These are phyloP conservation scores for Perkinsus marinus DNA, from an alignment of 169 alveolate genomes.

Conservation along the genomic window DNA sequence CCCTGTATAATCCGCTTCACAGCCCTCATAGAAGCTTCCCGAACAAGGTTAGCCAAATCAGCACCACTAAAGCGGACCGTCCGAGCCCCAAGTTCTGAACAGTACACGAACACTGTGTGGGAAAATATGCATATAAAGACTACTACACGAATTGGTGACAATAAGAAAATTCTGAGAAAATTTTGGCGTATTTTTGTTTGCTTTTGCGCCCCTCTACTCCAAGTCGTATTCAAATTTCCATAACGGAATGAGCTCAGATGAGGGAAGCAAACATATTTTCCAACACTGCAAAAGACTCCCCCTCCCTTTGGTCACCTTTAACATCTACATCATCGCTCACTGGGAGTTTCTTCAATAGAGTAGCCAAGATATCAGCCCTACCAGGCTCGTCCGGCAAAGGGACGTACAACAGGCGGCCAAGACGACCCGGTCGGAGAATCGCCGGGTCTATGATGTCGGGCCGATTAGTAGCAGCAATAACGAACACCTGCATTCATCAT, in stretches of 20 bases:
- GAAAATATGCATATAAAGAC: background rate
- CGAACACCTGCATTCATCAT: conserved; percentile 79
- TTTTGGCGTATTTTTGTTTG: too few relatives aligned
- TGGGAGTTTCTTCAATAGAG: conserved; percentile 70
- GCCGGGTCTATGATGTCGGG: conserved; percentile 99
- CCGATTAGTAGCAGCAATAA: conserved; percentile 97
- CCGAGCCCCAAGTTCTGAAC: background rate
- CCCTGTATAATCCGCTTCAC: conserved; percentile 25
- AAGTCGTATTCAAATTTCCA: too few relatives aligned
- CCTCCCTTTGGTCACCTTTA: conserved; percentile 69
- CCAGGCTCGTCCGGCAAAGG: conserved; percentile 88
- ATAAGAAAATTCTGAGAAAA: too few relatives aligned
- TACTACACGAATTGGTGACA: too few relatives aligned
- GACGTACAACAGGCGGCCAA: conserved; percentile 77
- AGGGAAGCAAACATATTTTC: too few relatives aligned
- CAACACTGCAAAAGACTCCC: too few relatives aligned
- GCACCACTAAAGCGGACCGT: conserved; percentile 77
- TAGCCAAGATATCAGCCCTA: conserved; percentile 67
- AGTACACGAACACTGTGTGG: background rate
- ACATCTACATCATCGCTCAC: conserved; percentile 50
- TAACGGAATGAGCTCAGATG: too few relatives aligned
- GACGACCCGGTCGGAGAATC: conserved; percentile 94
- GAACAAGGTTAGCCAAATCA: conserved; percentile 74
- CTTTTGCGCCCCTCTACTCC: too few relatives aligned
- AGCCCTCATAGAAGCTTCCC: conserved; percentile 80